Evolutionary conservation across 345 rosid genomes (phyloP).

Genomic region (Clarkia xantiana): DNA sequence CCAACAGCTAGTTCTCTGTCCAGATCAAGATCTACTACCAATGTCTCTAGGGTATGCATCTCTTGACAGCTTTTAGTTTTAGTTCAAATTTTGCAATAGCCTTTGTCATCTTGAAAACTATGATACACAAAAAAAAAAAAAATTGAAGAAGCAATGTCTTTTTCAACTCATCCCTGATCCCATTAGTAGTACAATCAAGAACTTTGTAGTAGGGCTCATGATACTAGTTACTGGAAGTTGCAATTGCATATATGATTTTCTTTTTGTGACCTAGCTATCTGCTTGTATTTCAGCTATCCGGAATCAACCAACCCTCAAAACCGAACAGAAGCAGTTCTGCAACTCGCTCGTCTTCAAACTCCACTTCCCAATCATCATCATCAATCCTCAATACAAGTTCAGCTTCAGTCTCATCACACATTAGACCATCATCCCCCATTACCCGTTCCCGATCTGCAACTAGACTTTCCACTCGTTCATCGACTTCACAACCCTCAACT

Average conservation of each 20-base stretch:
- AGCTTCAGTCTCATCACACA: conserved; percentile 81
- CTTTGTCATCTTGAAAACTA: too few relatives aligned
- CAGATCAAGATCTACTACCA: conserved; percentile 60
- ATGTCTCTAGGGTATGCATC: conserved; percentile 67
- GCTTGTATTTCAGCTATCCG: conserved; percentile 69
- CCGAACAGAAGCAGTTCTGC: conserved; percentile 81
- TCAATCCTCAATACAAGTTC: conserved; percentile 78
- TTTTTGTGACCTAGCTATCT: conserved; percentile 25
- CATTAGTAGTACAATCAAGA: too few relatives aligned
- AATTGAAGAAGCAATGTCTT: too few relatives aligned
- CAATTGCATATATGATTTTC: too few relatives aligned
- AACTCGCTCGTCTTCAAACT: conserved; percentile 50
- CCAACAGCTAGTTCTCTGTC: conserved; percentile 36
- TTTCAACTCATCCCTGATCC: too few relatives aligned
- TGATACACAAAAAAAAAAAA: too few relatives aligned
- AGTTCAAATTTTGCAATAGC: too few relatives aligned
- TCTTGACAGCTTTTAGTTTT: not conserved
- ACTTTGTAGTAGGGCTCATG: too few relatives aligned
- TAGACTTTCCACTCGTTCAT: conserved; percentile 58
- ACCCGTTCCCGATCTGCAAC: conserved; percentile 48
- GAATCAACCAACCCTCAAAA: conserved; percentile 45
- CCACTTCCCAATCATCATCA: conserved; percentile 61
- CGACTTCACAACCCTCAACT: conserved; percentile 54
- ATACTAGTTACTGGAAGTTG: too few relatives aligned
- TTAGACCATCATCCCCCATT: conserved; percentile 72